A percentile compares a stretch with the other conserved stretches of the same genome.
phyloP scores from a whole-genome alignment of 2,329 filamentous ascomycete genomes.

The Cladosporium austrohemisphaericum region DNA sequence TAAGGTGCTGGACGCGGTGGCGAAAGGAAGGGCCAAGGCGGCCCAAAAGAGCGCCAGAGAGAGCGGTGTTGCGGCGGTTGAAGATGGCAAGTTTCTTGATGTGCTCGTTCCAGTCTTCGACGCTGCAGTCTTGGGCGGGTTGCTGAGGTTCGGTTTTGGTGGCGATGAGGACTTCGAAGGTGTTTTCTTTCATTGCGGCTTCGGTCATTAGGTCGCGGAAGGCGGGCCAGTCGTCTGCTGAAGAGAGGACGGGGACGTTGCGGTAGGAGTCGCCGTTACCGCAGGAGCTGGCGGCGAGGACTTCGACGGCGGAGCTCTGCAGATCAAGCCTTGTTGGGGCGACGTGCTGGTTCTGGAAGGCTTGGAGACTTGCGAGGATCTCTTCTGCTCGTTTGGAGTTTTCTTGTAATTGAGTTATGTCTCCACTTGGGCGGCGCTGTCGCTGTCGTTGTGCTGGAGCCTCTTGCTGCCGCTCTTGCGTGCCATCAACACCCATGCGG shows the following conservation, averaged over 20 bases:
- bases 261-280: slow-evolving; percentile 31
- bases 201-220: slow-evolving; percentile 28
- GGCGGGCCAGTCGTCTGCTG: slow-evolving; percentile 25
- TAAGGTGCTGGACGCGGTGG: slow-evolving; percentile 23
- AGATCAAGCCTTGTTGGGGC: slow-evolving; percentile 26
- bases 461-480: neutral
- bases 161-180: slow-evolving; percentile 27
- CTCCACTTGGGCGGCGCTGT: neutral
- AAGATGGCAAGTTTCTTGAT: slow-evolving; percentile 33
- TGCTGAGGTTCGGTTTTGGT: slow-evolving; percentile 27
- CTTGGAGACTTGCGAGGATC: slow-evolving; percentile 22
- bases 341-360: slow-evolving; percentile 28
- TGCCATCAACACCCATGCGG: neutral
- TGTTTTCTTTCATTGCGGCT: slow-evolving; percentile 31
- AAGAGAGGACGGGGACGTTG: slow-evolving; percentile 18
- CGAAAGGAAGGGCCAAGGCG: slow-evolving; percentile 26
- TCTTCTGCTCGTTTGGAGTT: slow-evolving; percentile 10
- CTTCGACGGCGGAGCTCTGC: slow-evolving; percentile 28
- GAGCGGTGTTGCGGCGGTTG: slow-evolving; percentile 28
- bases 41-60: slow-evolving; percentile 25
- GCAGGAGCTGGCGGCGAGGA: slow-evolving; percentile 29
- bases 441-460: neutral
- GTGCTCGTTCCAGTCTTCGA: slow-evolving; percentile 33
- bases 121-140: slow-evolving; percentile 21
- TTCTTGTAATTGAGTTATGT: slow-evolving; percentile 3